These are phyloP conservation scores for Ganoderma sinense DNA, from an alignment of 1,284 basidiomycete species.

Conservation along the genomic window DNA sequence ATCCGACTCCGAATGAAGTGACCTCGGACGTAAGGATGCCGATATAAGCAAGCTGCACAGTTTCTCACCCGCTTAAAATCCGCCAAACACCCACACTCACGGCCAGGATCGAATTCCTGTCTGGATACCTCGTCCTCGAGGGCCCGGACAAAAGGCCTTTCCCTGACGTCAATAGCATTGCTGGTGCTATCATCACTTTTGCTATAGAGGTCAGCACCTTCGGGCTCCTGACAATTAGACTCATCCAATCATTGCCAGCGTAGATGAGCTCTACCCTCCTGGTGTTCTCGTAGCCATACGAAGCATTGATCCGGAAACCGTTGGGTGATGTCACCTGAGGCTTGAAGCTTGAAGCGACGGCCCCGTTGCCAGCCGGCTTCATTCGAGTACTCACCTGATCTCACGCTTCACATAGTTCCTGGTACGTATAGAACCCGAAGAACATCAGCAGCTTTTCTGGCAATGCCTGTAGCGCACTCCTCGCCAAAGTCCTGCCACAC, in stretches of 20 bases:
- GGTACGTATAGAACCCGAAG: not conserved
- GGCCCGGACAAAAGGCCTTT: not conserved
- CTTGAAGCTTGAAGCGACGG: not conserved
- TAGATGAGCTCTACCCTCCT: not conserved
- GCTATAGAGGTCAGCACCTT: not conserved
- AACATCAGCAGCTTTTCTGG: not conserved
- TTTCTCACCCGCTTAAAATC: not conserved
- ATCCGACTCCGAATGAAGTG: no score
- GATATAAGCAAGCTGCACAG: not conserved
- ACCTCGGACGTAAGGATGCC: no score
- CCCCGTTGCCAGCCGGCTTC: not conserved
- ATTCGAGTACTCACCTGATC: not conserved
- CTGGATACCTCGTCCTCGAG: not conserved
- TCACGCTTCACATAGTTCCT: not conserved
- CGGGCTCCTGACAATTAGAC: not conserved
- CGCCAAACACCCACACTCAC: not conserved
- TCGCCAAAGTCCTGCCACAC: not conserved
- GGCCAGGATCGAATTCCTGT: not conserved
- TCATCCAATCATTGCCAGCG: not conserved
- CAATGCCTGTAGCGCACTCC: not conserved
- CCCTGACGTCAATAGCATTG: not conserved
- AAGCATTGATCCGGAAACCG: not conserved
- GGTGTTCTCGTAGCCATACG: not conserved
- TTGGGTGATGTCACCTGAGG: not conserved
- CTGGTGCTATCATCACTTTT: not conserved